Evolutionary conservation across 164 flowering plant species (phyloP), one percentile per base, ranked within the genome.

Genomic region (Chimonanthus salicifolius): DNA sequence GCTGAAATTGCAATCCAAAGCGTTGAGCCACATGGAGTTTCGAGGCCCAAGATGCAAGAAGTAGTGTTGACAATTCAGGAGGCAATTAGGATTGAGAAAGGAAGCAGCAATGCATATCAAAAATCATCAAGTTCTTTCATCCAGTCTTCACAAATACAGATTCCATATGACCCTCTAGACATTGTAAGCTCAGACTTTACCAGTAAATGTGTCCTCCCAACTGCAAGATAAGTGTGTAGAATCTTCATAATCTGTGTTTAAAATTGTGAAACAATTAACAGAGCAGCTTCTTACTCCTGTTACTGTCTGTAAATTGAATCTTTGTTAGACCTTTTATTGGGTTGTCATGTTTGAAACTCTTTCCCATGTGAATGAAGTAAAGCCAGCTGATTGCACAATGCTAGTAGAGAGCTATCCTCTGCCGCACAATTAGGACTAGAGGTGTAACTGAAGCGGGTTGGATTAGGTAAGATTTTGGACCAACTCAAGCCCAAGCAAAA

Each of bases 1-100:
- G 92, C 95, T 2, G 99, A 94, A 79, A 85, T 90, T 16, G 97
- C 97, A 11, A 85, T 92, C 50, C 92, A 88, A 72, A 90, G 97
- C 65, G 89, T 92, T 2, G 94, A 94, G 70, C 89, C 81, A 20
- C 87, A 85, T 50, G 85, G 90, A 45, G 70, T 54, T 62, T 84
- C 89, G 45, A 80, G 97, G 78, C 99, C 99, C 49, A 90, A 80
- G 74, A 94, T 94, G 99, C 95, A 89, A 68, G 97, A 89, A 72
- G 79, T 92, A 48, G 87, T 92, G 58, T 60, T 90, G 80, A 89
- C 97, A 3, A 87, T 91, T 73, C 99, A 94, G 76, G 99, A 94
- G 69, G 94, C 99, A 21, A 81, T 81, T 74, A 90, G 84, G 78
- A 91, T 91, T 43, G 97, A 94, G 70, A 88, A 81, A 69, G 87